Evolutionary conservation across 2,329 filamentous ascomycete species (phyloP).

Genomic region (Ilyonectria mors-panacis): DNA sequence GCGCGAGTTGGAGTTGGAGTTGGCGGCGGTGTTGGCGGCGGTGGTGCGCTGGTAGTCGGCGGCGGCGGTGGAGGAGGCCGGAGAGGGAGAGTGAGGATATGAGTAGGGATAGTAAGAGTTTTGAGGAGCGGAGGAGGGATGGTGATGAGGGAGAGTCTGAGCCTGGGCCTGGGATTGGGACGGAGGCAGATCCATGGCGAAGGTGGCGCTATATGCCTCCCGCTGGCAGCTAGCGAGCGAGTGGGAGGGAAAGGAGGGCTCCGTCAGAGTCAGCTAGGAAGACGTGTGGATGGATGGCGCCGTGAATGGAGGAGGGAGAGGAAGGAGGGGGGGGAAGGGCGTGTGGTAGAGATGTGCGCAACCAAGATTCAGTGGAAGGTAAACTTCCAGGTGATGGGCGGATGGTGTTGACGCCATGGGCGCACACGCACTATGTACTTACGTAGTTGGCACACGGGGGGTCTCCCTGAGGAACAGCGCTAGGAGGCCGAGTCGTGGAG

Average conservation of each 20-base stretch:
- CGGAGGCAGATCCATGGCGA: slow-evolving; percentile 51
- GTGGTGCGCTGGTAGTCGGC: slow-evolving; percentile 35
- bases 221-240: slow-evolving; percentile 34
- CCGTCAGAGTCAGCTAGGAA: slow-evolving; percentile 30
- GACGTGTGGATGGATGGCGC: slow-evolving; percentile 14
- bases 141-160: slow-evolving; percentile 39
- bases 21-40: slow-evolving; percentile 37
- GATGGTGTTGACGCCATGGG: slow-evolving; percentile 51
- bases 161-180: slow-evolving; percentile 42
- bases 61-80: slow-evolving; percentile 39
- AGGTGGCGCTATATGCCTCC: slow-evolving; percentile 48
- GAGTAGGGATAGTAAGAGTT: slow-evolving; percentile 38
- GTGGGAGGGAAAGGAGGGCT: slow-evolving; percentile 28
- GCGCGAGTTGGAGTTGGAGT: slow-evolving; percentile 28
- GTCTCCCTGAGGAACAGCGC: slow-evolving; percentile 18
- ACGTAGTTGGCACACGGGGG: slow-evolving; percentile 8
- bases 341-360: slow-evolving; percentile 30
- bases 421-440: slow-evolving; percentile 27
- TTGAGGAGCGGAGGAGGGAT: slow-evolving; percentile 32
- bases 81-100: slow-evolving; percentile 41
- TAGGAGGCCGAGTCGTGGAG: slow-evolving; percentile 17
- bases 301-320: slow-evolving; percentile 24
- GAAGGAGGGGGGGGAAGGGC: slow-evolving; percentile 21
- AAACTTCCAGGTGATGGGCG: slow-evolving; percentile 36
- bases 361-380: slow-evolving; percentile 39